Conservation (phyloP, 2,329 filamentous ascomycete species). For the Fusarium equiseti region DNA sequence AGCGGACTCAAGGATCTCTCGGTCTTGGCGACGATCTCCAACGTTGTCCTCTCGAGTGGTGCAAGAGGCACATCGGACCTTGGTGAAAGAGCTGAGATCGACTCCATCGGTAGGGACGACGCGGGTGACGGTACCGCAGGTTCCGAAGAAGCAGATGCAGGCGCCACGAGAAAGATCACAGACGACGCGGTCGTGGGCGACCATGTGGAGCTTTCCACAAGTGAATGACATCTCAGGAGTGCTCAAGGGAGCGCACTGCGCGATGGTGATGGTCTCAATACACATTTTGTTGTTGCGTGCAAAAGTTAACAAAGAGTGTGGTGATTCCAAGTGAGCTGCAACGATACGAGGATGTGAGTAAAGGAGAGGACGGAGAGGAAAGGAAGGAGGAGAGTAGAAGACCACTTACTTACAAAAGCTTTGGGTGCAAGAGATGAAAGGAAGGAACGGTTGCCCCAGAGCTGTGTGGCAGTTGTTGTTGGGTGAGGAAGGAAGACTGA, state of each 20-base stretch:
- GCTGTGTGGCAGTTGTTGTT: neutral
- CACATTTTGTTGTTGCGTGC: conserved; percentile 37
- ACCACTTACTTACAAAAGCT: neutral
- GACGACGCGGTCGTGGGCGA: conserved; percentile 23
- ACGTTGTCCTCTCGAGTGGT: conserved; percentile 31
- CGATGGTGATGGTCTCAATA: conserved; percentile 36
- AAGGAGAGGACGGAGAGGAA: neutral
- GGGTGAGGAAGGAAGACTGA: neutral
- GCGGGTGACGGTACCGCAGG: conserved; percentile 34
- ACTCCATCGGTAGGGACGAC: neutral
- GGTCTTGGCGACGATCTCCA: conserved; percentile 14
- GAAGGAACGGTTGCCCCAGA: neutral
- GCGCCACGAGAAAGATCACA: conserved; percentile 29
- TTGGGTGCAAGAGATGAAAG: neutral
- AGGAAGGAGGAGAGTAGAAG: neutral
- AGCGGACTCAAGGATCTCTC: conserved; percentile 31
- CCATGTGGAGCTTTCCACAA: conserved; percentile 45
- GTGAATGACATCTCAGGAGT: conserved; percentile 11
- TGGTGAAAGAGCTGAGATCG: conserved; percentile 14
- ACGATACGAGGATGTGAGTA: neutral
- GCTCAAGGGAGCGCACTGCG: conserved; percentile 36
- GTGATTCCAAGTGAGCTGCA: neutral
- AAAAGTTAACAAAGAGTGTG: neutral
- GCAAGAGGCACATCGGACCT: conserved; percentile 34
- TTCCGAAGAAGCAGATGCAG: conserved; percentile 45